A percentile compares a stretch with the other conserved stretches of the same genome.
These are phyloP conservation scores for Eimeria zaria DNA, from an alignment of 169 alveolate species.

Conservation along the genomic window DNA sequence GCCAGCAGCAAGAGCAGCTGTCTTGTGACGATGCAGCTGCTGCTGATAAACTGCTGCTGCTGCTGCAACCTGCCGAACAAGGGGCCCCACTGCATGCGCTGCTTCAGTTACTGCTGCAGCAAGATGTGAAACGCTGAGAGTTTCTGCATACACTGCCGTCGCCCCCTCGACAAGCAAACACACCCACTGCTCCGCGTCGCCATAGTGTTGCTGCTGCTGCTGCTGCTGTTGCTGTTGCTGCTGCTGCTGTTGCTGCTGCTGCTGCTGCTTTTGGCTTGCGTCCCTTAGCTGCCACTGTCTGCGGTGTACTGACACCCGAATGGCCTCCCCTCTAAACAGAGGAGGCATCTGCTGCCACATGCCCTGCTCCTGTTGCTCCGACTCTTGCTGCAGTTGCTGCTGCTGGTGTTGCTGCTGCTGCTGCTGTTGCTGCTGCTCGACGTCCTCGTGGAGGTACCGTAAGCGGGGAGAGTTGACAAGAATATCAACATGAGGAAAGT, in stretches of 20 bases:
- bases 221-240: conserved; percentile 32
- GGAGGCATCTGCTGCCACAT: conserved; percentile 27
- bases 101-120: conserved; percentile 64
- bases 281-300: conserved; percentile 6
- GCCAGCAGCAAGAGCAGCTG: conserved; percentile 54
- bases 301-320: conserved; percentile 53
- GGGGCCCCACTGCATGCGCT: conserved; percentile 61
- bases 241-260: conserved; percentile 7
- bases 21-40: conserved; percentile 57
- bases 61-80: conserved; percentile 13
- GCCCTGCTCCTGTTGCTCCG: not conserved
- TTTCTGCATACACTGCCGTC: conserved; percentile 27
- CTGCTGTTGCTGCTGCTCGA: conserved; percentile 58
- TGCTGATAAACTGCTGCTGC: conserved; percentile 43
- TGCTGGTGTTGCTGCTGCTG: conserved; percentile 6
- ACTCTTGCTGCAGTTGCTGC: not conserved
- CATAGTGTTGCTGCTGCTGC: not conserved
- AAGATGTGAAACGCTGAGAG: not conserved
- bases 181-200: conserved; percentile 64
- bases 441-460: not conserved
- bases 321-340: conserved; percentile 2
- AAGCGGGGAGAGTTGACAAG: not conserved
- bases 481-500: conserved; percentile 12
- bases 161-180: conserved; percentile 39
- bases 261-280: conserved; percentile 39